Evolutionary conservation across 1,284 basidiomycete genomes (phyloP).

Genomic region (Heterobasidion parviporum): DNA sequence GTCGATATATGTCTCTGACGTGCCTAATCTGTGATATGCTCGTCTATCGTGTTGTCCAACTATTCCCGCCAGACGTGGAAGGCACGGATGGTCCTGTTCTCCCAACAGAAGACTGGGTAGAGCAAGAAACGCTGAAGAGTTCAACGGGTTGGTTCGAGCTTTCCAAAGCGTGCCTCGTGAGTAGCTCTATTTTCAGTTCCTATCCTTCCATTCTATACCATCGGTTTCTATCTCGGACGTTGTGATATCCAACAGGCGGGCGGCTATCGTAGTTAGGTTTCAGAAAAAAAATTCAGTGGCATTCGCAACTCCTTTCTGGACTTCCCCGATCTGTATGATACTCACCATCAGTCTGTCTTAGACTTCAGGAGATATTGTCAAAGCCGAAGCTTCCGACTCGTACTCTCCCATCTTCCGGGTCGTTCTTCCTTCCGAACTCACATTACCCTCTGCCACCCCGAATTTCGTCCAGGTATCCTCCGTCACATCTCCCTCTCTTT

Average conservation of each 20-base stretch:
- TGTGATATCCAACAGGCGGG: neutral
- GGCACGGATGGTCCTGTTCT: conserved; percentile 59
- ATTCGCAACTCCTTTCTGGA: conserved; percentile 26
- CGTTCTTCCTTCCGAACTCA: conserved; percentile 11
- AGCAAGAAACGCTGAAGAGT: conserved; percentile 61
- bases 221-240: neutral
- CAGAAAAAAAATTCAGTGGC: neutral
- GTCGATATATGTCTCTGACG: conserved; percentile 54
- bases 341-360: neutral
- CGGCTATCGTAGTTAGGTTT: neutral
- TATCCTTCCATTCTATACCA: conserved; percentile 24
- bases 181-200: conserved; percentile 34
- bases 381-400: conserved; percentile 2
- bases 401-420: conserved; percentile 10
- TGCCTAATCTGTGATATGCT: conserved; percentile 61
- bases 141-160: conserved; percentile 68
- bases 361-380: conserved; percentile 2
- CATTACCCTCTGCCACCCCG: conserved; percentile 16
- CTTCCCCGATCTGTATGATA: conserved; percentile 1
- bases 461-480: conserved; percentile 22
- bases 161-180: conserved; percentile 56
- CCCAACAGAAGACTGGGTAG: conserved; percentile 67
- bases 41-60: conserved; percentile 64
- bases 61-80: conserved; percentile 48
- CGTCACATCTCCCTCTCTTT: neutral